Conservation (phyloP, 805 yeast genomes). For the Ascoidea tarda region DNA sequence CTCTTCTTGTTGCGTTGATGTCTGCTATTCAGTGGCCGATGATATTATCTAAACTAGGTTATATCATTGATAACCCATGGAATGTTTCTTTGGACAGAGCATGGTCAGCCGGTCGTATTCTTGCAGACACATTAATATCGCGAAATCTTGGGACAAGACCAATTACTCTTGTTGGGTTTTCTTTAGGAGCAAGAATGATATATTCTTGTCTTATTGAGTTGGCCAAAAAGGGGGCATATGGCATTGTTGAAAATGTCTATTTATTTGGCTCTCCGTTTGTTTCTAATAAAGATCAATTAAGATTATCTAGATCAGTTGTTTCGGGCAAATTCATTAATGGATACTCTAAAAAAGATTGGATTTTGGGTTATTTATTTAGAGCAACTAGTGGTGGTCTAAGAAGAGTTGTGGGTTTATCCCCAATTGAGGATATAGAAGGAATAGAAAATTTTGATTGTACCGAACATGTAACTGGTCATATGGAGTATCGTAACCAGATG, state of each 20-base stretch:
- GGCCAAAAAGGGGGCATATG: conserved; percentile 75
- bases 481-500: conserved; percentile 92
- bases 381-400: conserved; percentile 93
- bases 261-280: conserved; percentile 84
- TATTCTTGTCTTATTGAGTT: conserved; percentile 81
- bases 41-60: conserved; percentile 79
- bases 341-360: conserved; percentile 88
- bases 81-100: conserved; percentile 93
- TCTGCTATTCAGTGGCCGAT: conserved; percentile 87
- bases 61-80: conserved; percentile 94
- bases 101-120: conserved; percentile 84
- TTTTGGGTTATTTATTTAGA: conserved; percentile 83
- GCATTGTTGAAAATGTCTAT: conserved; percentile 78
- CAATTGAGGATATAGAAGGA: conserved; percentile 46
- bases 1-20: conserved; percentile 81
- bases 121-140: conserved; percentile 82
- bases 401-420: conserved; percentile 82
- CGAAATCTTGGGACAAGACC: conserved; percentile 90
- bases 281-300: conserved; percentile 61
- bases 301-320: conserved; percentile 70
- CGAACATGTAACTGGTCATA: conserved; percentile 80
- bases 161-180: conserved; percentile 82
- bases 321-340: conserved; percentile 87
- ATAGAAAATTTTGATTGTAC: conserved; percentile 85
- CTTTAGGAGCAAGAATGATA: conserved; percentile 84